These are phyloP conservation scores for Lumnitzera racemosa DNA, from an alignment of 345 rosid species.

Conservation along the genomic window DNA sequence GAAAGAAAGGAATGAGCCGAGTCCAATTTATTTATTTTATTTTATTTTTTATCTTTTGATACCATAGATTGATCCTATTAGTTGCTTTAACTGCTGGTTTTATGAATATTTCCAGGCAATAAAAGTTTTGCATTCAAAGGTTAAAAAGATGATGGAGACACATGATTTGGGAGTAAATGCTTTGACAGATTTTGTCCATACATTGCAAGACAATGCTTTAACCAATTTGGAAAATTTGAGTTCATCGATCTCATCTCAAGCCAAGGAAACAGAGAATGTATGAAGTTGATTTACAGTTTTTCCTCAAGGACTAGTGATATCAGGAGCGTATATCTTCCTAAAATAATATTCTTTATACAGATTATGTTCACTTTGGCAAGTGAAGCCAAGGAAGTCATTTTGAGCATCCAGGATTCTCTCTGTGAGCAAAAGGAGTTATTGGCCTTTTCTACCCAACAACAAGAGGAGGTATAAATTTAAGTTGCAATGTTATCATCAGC, in stretches of 20 bases:
- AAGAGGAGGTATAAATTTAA: conserved; percentile 45
- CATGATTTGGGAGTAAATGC: conserved; percentile 41
- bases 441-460: conserved; percentile 49
- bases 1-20: too few species aligned
- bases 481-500: not conserved
- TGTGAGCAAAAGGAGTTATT: conserved; percentile 53
- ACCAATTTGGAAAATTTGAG: conserved; percentile 45
- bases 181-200: conserved; percentile 47
- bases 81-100: not conserved
- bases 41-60: too few species aligned
- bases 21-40: too few species aligned
- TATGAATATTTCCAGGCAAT: conserved; percentile 49
- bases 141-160: conserved; percentile 45
- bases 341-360: conserved; percentile 25
- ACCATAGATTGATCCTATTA: too few species aligned
- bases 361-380: conserved; percentile 36
- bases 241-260: conserved; percentile 36
- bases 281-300: conserved; percentile 9
- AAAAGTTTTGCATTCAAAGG: conserved; percentile 42
- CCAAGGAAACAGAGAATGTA: conserved; percentile 50
- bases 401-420: conserved; percentile 48
- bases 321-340: not conserved
- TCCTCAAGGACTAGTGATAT: not conserved
- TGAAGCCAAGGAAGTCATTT: conserved; percentile 50
- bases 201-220: conserved; percentile 40